phyloP scores from a whole-genome alignment of 164 flowering plant species.

The Macadamia tetraphylla region DNA sequence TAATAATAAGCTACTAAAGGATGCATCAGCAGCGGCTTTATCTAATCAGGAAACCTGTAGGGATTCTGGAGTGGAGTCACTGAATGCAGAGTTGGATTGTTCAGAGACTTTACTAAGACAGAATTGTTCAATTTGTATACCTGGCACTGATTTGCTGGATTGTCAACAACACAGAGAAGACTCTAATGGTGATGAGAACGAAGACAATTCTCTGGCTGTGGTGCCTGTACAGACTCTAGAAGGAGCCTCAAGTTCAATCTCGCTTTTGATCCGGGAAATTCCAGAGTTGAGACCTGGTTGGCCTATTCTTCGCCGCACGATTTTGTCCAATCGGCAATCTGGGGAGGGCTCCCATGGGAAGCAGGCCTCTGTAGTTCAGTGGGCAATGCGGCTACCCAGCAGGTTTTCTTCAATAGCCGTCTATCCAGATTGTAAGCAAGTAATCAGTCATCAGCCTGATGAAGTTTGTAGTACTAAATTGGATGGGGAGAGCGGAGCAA shows the following conservation, averaged over 20 bases:
- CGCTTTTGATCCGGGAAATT: conserved; percentile 31
- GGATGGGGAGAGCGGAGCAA: conserved; percentile 53
- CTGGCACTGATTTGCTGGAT: conserved; percentile 6
- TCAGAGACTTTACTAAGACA: conserved; percentile 8
- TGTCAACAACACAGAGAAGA: conserved; percentile 17
- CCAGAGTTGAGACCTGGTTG: conserved; percentile 77
- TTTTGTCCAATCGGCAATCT: conserved; percentile 18
- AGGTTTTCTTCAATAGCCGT: conserved; percentile 23
- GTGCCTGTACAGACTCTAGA: conserved; percentile 47
- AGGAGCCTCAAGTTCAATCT: conserved; percentile 28
- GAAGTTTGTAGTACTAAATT: conserved; percentile 17
- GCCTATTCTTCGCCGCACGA: conserved; percentile 65
- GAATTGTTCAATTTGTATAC: conserved; percentile 53
- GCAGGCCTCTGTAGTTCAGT: conserved; percentile 64
- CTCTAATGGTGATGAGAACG: conserved; percentile 16
- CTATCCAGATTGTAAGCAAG: conserved; percentile 28
- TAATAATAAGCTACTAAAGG: conserved; percentile 18
- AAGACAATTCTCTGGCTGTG: conserved; percentile 49
- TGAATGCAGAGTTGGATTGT: conserved; percentile 10
- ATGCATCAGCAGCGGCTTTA: conserved; percentile 1
- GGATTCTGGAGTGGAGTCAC: conserved; percentile 14
- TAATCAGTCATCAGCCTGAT: conserved; percentile 1
- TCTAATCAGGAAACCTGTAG: not conserved
- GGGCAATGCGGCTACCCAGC: conserved; percentile 62
- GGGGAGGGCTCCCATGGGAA: conserved; percentile 13